Conservation (phyloP, 208 protist species). For the Leptomonas seymouri region DNA sequence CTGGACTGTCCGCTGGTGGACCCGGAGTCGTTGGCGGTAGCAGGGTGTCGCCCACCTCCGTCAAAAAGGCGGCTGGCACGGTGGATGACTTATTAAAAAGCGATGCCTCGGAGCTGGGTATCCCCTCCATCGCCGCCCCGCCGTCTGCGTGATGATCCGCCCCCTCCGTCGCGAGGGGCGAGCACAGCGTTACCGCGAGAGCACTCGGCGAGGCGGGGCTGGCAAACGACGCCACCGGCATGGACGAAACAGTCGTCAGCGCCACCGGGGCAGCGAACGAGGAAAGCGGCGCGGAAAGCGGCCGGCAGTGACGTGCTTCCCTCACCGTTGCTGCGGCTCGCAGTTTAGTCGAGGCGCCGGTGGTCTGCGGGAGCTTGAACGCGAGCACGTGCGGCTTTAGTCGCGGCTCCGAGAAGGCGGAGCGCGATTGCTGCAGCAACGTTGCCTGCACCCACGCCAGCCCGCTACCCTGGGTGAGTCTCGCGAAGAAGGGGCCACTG, state of each 20-base stretch:
- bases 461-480: background rate
- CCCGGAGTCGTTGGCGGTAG: no score
- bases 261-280: background rate
- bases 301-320: background rate
- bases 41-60: conserved; percentile 1
- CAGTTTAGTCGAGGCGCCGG: background rate
- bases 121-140: background rate
- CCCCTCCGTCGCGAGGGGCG: background rate
- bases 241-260: background rate
- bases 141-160: background rate
- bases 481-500: no score
- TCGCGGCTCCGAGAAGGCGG: conserved; percentile 23
- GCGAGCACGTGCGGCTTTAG: conserved; percentile 2
- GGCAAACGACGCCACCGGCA: no score
- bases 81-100: background rate
- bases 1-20: no score
- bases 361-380: background rate
- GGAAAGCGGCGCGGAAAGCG: background rate
- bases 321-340: background rate
- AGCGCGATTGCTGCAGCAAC: conserved; percentile 12
- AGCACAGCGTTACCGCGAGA: no score
- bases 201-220: no score
- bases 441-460: conserved; percentile 28
- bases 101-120: background rate
- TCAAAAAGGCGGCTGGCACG: conserved; percentile 9